These are phyloP conservation scores for Avena sativa DNA, from an alignment of 176 grass and related monocot genomes.

Conservation along the genomic window DNA sequence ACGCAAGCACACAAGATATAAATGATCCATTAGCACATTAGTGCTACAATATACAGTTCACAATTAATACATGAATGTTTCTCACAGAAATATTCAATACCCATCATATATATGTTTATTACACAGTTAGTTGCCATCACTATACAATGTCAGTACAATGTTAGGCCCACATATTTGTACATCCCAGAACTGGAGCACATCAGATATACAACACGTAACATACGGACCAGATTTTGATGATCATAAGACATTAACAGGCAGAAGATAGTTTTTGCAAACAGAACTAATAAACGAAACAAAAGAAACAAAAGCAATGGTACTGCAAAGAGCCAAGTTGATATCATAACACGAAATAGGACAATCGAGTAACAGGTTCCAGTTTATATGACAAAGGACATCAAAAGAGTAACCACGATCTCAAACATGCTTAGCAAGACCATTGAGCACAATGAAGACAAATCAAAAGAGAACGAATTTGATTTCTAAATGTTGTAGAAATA, in stretches of 20 bases:
- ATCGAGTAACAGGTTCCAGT: background rate
- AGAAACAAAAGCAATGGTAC: background rate
- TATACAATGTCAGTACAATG: background rate
- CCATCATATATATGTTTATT: slow-evolving; percentile 3
- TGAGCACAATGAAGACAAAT: background rate
- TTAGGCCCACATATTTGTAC: background rate
- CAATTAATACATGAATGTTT: slow-evolving; percentile 21
- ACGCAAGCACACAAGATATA: slow-evolving; percentile 13
- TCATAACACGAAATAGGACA: background rate
- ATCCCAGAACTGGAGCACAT: background rate
- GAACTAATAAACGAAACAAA: background rate
- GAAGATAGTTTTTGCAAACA: background rate
- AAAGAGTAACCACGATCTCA: background rate
- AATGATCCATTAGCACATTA: background rate
- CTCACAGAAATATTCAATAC: slow-evolving; percentile 1
- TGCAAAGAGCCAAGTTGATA: background rate
- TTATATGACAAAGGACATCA: background rate
- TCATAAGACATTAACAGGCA: background rate
- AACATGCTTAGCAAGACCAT: background rate
- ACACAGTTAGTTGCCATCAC: slow-evolving; percentile 29
- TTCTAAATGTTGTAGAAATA: background rate
- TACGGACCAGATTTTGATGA: background rate
- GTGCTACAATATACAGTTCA: slow-evolving; percentile 31
- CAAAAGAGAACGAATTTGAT: background rate
- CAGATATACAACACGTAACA: background rate